A percentile compares a stretch with the other conserved stretches of the same genome.
Conservation (phyloP, 768 basidiomycete species). For the Rhodotorula paludigena region DNA sequence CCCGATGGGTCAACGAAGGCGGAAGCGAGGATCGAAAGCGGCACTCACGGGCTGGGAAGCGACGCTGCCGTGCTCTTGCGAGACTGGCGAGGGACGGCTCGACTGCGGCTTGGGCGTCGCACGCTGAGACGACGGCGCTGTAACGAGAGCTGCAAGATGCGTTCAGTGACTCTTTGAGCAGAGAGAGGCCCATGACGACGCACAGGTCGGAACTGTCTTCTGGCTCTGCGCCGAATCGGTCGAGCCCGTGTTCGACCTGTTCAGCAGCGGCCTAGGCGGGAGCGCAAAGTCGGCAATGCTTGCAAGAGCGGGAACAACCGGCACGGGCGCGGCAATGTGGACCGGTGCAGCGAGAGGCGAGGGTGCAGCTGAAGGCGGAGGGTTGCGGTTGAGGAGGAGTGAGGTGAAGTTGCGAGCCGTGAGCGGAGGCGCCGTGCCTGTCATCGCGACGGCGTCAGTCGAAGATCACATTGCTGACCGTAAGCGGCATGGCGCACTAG, state of each 20-base stretch:
- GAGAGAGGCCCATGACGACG: neutral
- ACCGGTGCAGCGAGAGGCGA: neutral
- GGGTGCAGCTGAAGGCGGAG: neutral
- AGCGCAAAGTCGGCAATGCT: neutral
- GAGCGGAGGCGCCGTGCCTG: too few relatives aligned
- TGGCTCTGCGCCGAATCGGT: neutral
- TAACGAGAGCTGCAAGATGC: too few relatives aligned
- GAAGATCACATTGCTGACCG: too few relatives aligned
- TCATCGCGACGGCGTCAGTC: neutral
- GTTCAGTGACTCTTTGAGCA: too few relatives aligned
- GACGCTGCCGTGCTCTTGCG: too few relatives aligned
- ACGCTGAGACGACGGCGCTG: too few relatives aligned
- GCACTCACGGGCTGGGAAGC: too few relatives aligned
- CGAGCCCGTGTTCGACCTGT: neutral
- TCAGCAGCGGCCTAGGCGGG: neutral
- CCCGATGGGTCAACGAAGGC: too few relatives aligned
- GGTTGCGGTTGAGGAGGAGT: neutral
- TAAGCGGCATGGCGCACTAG: too few relatives aligned
- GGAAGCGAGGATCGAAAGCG: too few relatives aligned
- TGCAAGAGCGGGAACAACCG: neutral
- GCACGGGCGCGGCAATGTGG: neutral
- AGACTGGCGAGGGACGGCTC: too few relatives aligned
- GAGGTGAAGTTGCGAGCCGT: neutral
- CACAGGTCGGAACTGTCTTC: neutral
- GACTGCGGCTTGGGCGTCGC: too few relatives aligned